These are phyloP conservation scores for Ceriops zippeliana DNA, from an alignment of 345 rosid genomes.

Conservation along the genomic window DNA sequence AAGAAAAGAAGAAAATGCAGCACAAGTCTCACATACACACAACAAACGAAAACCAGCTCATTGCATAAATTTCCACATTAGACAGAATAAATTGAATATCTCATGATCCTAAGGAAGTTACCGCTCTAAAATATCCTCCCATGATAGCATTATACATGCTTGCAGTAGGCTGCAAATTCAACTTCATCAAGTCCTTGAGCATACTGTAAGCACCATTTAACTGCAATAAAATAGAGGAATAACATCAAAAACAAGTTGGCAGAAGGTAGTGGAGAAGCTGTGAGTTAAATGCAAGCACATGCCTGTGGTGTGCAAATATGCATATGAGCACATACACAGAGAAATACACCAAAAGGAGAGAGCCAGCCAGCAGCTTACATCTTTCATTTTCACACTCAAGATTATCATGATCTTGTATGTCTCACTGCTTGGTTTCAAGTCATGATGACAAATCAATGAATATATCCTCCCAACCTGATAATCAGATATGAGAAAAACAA, in stretches of 20 bases:
- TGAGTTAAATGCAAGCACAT: neutral
- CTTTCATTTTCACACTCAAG: slow-evolving; percentile 64
- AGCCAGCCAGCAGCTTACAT: slow-evolving; percentile 46
- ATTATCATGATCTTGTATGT: slow-evolving; percentile 67
- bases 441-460: slow-evolving; percentile 45
- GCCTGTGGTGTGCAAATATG: neutral
- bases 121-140: slow-evolving; percentile 81
- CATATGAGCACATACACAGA: neutral
- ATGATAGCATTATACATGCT: slow-evolving; percentile 73
- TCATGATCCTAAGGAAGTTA: slow-evolving; percentile 22
- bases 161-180: slow-evolving; percentile 51
- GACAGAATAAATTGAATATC: slow-evolving; percentile 5
- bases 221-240: slow-evolving; percentile 35
- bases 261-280: slow-evolving; percentile 7
- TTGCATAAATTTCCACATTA: slow-evolving; percentile 5
- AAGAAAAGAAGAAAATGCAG: neutral
- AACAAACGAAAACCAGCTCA: neutral
- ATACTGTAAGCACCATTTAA: slow-evolving; percentile 67
- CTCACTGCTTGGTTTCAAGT: slow-evolving; percentile 61
- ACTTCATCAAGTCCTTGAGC: slow-evolving; percentile 57
- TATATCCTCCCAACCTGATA: slow-evolving; percentile 61
- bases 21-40: neutral
- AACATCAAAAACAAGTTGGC: neutral
- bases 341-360: too few relatives aligned
- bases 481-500: slow-evolving; percentile 12